A percentile compares a stretch with the other conserved stretches of the same genome.
Conservation (phyloP, 1,284 basidiomycete species). For the Cryptococcus sp. region DNA sequence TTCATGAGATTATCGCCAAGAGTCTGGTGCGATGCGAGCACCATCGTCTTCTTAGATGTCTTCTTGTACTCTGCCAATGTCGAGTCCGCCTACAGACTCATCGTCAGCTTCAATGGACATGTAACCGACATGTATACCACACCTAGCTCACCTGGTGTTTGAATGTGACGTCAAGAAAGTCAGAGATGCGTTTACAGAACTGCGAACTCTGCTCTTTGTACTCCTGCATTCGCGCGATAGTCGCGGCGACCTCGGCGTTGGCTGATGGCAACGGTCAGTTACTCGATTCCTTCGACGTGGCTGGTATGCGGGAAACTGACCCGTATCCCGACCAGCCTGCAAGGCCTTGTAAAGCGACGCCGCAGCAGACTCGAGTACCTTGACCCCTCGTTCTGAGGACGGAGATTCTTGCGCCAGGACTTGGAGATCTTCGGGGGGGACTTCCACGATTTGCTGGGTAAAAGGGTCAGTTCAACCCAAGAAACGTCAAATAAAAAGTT, state of each 20-base stretch:
- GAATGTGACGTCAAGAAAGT: conserved; percentile 87
- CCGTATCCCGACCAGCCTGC: conserved; percentile 81
- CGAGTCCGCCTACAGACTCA: conserved; percentile 41
- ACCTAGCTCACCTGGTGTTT: conserved; percentile 73
- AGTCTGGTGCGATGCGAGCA: conserved; percentile 61
- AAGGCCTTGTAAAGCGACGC: conserved; percentile 92
- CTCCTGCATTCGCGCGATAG: conserved; percentile 84
- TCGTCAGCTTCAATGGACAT: neutral
- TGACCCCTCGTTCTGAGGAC: conserved; percentile 70
- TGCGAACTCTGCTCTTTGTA: conserved; percentile 81
- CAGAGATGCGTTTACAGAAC: conserved; percentile 85
- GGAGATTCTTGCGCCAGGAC: conserved; percentile 81
- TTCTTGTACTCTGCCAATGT: conserved; percentile 43
- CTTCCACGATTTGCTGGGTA: conserved; percentile 83
- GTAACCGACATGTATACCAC: neutral
- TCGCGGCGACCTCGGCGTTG: conserved; percentile 80
- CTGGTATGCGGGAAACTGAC: conserved; percentile 47
- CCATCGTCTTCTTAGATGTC: conserved; percentile 29
- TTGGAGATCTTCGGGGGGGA: conserved; percentile 70
- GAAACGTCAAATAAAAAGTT: neutral
- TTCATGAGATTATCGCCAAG: conserved; percentile 79
- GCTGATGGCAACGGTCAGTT: conserved; percentile 21
- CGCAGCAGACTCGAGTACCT: conserved; percentile 74
- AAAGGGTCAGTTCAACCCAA: too few relatives aligned
- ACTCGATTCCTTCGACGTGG: neutral